Evolutionary conservation across 176 grass and related monocot species (phyloP).

Genomic region (Canna indica): DNA sequence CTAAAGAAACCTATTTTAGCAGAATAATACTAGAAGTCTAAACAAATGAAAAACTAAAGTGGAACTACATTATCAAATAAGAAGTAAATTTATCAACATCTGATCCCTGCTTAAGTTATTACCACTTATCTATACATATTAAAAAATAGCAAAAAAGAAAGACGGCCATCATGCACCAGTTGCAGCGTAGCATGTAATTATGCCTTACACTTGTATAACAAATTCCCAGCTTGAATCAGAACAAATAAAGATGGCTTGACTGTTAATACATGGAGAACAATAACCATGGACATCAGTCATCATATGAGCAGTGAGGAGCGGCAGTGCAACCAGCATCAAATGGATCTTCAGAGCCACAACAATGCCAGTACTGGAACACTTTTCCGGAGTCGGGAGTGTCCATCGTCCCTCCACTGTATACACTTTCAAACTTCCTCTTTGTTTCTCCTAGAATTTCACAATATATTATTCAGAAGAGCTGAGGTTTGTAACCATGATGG

Average conservation of each 20-base stretch:
- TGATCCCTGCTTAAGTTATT: background rate
- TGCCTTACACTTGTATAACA: background rate
- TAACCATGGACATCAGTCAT: conserved; percentile 42
- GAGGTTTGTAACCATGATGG: background rate
- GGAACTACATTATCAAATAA: background rate
- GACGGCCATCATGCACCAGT: background rate
- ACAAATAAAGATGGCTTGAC: no score
- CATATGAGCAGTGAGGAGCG: conserved; percentile 68
- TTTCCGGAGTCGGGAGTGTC: conserved; percentile 67
- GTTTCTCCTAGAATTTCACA: conserved; percentile 53
- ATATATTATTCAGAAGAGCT: conserved; percentile 6
- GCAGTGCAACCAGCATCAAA: conserved; percentile 76
- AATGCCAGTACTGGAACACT: conserved; percentile 96
- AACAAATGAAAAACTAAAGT: no score
- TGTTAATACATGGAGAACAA: no score
- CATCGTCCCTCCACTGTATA: conserved; percentile 70
- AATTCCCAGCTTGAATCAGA: no score
- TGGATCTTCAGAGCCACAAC: conserved; percentile 80
- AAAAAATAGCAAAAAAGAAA: background rate
- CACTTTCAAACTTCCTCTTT: conserved; percentile 93
- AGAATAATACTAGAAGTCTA: no score
- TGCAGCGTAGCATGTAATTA: background rate
- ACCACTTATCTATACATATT: background rate
- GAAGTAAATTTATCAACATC: background rate
- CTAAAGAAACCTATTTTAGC: no score